Base-by-base conservation (phyloP, 163 green algal species). In the Trebouxia gelatinosa region DNA sequence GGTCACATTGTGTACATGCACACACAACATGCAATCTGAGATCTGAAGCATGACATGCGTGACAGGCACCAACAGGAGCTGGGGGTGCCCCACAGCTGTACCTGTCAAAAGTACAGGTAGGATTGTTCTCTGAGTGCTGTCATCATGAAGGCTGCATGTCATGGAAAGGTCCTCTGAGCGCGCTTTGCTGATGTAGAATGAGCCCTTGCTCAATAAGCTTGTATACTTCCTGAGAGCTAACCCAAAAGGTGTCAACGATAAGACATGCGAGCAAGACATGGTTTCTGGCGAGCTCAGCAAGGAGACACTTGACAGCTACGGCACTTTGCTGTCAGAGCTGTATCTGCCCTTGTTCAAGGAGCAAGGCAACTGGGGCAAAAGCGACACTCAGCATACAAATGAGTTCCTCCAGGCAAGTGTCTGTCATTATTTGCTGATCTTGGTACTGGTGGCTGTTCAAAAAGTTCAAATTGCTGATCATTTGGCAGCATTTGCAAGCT, bases 341-440 rank as follows among this genome's bases (percentile, higher is more conserved):
- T 97, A 90, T 84, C 59, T 94, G 67, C 92, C 92, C 37, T 81
- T 95, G 34, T 82, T 97, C 57, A 80, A 90, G 54, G 87, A 86
- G 74, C 84, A 89, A 70, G 77, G 70, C 2, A 78, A 70, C 35
- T 90, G 89, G 85, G 86, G 89, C 68, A 88, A 89, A 65, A 86
- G 81, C 57, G 80, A 83, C 11, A 64, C 81, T 58, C 82, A 93
- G 32, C 74, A 91, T 67, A 86, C 85, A 2, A 28, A 80, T 34
- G 86, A 89, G 59, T 93, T 92, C 65, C 75, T 93, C 6, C 74
- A 65, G 37, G 83, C 87, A 0, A 39, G 48, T 16, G 50, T 13
- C 59, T 28, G 9, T 29, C 28, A 26, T 50, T 5, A 35, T 26
- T 34, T 2, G 3, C 11, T 5, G 2, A 34, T 70, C 32, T 40